Evolutionary conservation across 23 red algal species (phyloP), one percentile per base, ranked within the genome.

Genomic region (Gracilaria caudata): DNA sequence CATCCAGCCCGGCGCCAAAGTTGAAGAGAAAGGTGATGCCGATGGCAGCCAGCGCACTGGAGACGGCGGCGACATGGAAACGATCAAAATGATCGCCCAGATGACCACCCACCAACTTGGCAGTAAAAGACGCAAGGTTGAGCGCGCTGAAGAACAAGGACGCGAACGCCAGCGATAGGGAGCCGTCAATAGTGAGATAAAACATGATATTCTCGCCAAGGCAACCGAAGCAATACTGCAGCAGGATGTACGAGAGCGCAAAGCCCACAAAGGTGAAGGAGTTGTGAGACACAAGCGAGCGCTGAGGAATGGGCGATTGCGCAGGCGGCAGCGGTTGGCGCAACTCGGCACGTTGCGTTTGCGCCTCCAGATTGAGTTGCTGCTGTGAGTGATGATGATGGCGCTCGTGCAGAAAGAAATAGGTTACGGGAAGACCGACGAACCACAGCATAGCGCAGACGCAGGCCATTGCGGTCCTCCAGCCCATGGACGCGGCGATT

Each of bases 141-240:
- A 99, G 90, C 0, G 83, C 71, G 74, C 89, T 89, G 63, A 99
- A 90, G 61, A 88, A 87, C n/a, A 95, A 30, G 38, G 97, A 95
- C 1, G 97, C 97, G 41, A 84, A 53, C 9, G 68, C 54, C 19
- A 99, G 46, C 0, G 68, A 61, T 39, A 86, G 39, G 26, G 51
- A 43, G 32, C 84, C 65, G 70, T 99, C 97, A 43, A 94, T 75
- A 20, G 93, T 93, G 16, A 99, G 71, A 46, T 82, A 95, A 40
- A 96, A 93, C 75, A 99, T 79, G 89, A 99, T 64, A 68, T 99
- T 94, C 82, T 99, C 97, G 63, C 79, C 90, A 39, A 94, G 89
- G 55, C 79, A 92, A 51, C 96, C 96, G 66, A 88, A 95, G 47
- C 90, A 84, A 63, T 99, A 95, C 72, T 99, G 93, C 53, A 94